Conservation (phyloP, 345 rosid genomes). For the Aethionema arabicum region DNA sequence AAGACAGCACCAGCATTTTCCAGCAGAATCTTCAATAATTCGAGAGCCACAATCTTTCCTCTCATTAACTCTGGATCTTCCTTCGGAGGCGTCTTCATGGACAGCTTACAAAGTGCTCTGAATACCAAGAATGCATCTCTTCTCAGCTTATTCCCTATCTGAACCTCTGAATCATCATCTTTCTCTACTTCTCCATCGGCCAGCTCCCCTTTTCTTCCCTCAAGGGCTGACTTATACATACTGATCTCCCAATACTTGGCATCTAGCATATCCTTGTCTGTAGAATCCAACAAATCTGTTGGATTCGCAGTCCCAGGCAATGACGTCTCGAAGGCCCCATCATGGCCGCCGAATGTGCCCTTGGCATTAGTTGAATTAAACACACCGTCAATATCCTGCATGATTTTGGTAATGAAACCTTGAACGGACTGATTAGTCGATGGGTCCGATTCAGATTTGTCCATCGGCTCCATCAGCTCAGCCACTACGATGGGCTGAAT, state of each 20-base stretch:
- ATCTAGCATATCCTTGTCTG: constrained; percentile 95
- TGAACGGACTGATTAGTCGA: constrained; percentile 83
- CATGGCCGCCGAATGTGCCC: constrained; percentile 52
- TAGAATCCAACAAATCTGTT: constrained; percentile 66
- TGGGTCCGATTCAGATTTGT: constrained; percentile 77
- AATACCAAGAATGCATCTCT: constrained; percentile 99
- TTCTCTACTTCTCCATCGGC: constrained; percentile 87
- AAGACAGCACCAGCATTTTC: constrained; percentile 99
- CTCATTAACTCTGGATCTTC: constrained; percentile 97
- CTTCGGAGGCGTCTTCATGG: constrained; percentile 98
- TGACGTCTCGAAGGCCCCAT: constrained; percentile 74
- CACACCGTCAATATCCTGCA: constrained; percentile 79
- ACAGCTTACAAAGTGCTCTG: constrained; percentile 97
- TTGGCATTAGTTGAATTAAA: constrained; percentile 52
- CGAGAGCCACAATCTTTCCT: constrained; percentile 97
- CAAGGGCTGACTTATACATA: constrained; percentile 96
- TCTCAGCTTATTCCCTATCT: constrained; percentile 97
- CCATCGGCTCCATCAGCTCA: constrained; percentile 86
- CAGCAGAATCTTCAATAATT: constrained; percentile 88
- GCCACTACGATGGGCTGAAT: constrained; percentile 99
- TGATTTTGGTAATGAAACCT: constrained; percentile 73
- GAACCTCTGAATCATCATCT: constrained; percentile 93
- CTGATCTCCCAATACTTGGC: constrained; percentile 99
- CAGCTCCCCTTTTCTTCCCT: constrained; percentile 97
- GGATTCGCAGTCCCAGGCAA: constrained; percentile 67